Evolutionary conservation across 805 yeast species (phyloP), one percentile per base, ranked within the genome.

Genomic region (Ogataea pignaliae): DNA sequence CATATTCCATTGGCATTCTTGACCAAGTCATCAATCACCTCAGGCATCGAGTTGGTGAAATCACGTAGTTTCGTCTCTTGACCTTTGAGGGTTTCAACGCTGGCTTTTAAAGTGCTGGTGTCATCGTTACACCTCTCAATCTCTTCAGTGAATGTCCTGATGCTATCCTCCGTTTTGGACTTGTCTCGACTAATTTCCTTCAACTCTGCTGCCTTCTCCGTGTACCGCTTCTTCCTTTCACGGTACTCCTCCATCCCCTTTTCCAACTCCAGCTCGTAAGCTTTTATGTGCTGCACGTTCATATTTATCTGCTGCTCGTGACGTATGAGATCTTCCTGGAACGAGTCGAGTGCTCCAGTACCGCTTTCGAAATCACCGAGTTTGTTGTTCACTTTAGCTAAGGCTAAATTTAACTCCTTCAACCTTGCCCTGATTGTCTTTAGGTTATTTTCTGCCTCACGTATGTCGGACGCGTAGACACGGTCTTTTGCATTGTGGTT

Each of bases 311-410:
- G 68, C 14, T 56, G 54, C 34, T 59, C 56, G 46, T 54, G 49
- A 9, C 51, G 66, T 15, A 57, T 63, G 29, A 59, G 62, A 44
- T 70, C 69, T 11, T 61, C 63, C 17, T 62, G 53, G 16, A 70
- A 60, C 2, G 64, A 48, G 16, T 61, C 62, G 28, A 65, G 55
- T 51, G 59, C 69, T 6, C 74, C 72, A 15, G 59, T 56, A 29
- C 70, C 66, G 42, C 71, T 73, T 9, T 70, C 72, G 41, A 71
- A 65, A 16, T 76, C 81, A 15, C 62, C 66, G 14, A 79, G 53
- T 41, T 69, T 68, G 32, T 64, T 59, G 33, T 64, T 66, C 3
- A 72, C 47, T 29, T 68, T 63, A 41, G 59, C 61, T 3, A 66
- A 59, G 34, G 66, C 50, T 40, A 46, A 49, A 29, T 55, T 47